Evolutionary conservation across 441 rosid species (phyloP).

Genomic region (Francoa sonchifolia): DNA sequence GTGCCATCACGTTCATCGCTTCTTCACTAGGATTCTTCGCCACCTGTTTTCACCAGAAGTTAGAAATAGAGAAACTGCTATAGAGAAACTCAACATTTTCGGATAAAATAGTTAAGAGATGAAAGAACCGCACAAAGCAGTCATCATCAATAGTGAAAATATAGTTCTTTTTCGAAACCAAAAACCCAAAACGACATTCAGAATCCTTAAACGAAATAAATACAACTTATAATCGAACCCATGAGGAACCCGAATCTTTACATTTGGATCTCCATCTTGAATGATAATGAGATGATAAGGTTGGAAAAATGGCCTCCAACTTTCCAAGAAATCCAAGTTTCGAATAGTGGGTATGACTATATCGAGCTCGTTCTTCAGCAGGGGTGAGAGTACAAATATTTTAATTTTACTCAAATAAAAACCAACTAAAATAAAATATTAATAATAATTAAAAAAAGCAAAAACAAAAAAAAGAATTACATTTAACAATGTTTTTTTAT

Average conservation of each 20-base stretch:
- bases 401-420: no score
- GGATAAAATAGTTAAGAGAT: neutral
- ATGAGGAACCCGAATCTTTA: constrained; percentile 19
- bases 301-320: constrained; percentile 29
- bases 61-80: neutral
- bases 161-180: constrained; percentile 30
- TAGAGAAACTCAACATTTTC: no score
- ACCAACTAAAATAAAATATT: no score
- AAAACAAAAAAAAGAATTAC: no score
- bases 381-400: no score
- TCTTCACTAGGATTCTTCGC: constrained; percentile 23
- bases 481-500: no score
- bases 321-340: constrained; percentile 28
- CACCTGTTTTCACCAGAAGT: constrained; percentile 10
- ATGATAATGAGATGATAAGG: constrained; percentile 27
- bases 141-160: constrained; percentile 29
- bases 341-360: constrained; percentile 25
- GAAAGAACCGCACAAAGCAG: constrained; percentile 22
- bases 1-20: constrained; percentile 25
- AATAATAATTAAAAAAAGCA: no score
- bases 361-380: constrained; percentile 22
- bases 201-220: constrained; percentile 27
- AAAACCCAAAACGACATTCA: constrained; percentile 26
- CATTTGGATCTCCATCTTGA: constrained; percentile 24
- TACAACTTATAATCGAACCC: constrained; percentile 25